phyloP scores from a whole-genome alignment of 2,329 filamentous ascomycete genomes.

The Beauveria asiatica region DNA sequence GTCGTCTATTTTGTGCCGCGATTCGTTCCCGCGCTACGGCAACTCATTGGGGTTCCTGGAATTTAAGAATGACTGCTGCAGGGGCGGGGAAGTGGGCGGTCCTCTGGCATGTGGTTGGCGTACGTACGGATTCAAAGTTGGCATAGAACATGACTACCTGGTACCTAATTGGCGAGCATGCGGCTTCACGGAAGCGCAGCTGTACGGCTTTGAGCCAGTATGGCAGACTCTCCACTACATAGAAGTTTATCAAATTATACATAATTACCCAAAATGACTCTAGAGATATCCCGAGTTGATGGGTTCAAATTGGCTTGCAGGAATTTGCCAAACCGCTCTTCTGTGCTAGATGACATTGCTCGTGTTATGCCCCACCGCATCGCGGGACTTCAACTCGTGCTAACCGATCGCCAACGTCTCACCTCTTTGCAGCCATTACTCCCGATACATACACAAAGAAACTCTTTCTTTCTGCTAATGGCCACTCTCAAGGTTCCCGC shows the following conservation, averaged over 20 bases:
- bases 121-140: slow-evolving; percentile 2
- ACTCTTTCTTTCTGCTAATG: slow-evolving; percentile 21
- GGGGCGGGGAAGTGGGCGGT: not conserved
- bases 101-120: not conserved
- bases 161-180: not conserved
- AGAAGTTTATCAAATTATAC: not conserved
- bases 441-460: not conserved
- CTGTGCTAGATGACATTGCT: too few species aligned
- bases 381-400: not conserved
- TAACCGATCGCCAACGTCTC: not conserved
- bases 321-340: not conserved
- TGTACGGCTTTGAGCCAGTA: not conserved
- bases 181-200: not conserved
- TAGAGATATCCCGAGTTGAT: too few species aligned
- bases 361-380: not conserved
- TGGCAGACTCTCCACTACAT: not conserved
- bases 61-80: slow-evolving; percentile 27
- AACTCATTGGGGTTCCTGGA: slow-evolving; percentile 41
- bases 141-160: not conserved
- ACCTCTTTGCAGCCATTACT: not conserved
- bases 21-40: slow-evolving; percentile 37
- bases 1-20: slow-evolving; percentile 43
- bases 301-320: too few species aligned
- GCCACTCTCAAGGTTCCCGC: slow-evolving; percentile 31
- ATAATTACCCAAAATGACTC: not conserved